phyloP scores from a whole-genome alignment of 192 early-diverging fungal species.

The Pilobolus umbonatus region DNA sequence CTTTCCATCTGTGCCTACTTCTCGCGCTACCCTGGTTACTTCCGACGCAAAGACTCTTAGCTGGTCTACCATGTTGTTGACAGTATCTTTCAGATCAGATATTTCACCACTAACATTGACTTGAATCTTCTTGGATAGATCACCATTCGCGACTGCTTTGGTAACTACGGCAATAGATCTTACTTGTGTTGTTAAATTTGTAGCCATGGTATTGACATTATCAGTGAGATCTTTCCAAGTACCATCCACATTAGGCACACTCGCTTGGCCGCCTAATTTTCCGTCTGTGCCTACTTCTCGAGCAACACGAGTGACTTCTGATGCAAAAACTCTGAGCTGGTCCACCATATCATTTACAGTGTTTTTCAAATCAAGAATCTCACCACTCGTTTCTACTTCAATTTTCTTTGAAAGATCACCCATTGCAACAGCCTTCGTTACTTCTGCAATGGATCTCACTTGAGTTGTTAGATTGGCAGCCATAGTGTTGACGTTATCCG shows the following conservation, averaged over 20 bases:
- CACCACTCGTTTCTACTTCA: slow-evolving; percentile 55
- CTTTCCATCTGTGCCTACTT: slow-evolving; percentile 58
- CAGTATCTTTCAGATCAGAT: slow-evolving; percentile 56
- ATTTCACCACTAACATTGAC: slow-evolving; percentile 63
- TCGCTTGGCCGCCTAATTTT: slow-evolving; percentile 55
- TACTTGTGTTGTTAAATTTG: slow-evolving; percentile 50
- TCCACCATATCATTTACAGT: slow-evolving; percentile 72
- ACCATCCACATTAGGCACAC: slow-evolving; percentile 49
- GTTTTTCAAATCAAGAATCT: slow-evolving; percentile 63
- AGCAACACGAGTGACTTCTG: slow-evolving; percentile 68
- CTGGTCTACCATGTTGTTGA: slow-evolving; percentile 68
- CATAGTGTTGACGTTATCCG: slow-evolving; percentile 58
- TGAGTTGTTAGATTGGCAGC: slow-evolving; percentile 54
- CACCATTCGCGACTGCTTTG: slow-evolving; percentile 55
- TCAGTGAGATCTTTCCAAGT: slow-evolving; percentile 60
- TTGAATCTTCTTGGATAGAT: slow-evolving; percentile 55
- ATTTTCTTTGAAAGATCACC: slow-evolving; percentile 58
- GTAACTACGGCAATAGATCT: slow-evolving; percentile 56
- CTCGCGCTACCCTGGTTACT: slow-evolving; percentile 56
- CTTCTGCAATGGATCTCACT: slow-evolving; percentile 55
- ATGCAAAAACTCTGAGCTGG: slow-evolving; percentile 45
- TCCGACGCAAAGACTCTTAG: slow-evolving; percentile 54
- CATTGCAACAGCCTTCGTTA: slow-evolving; percentile 49
- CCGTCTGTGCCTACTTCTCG: slow-evolving; percentile 69
- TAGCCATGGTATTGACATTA: slow-evolving; percentile 56